These are phyloP conservation scores for Thermomucor indicae-seudaticae DNA, from an alignment of 371 early-diverging fungal species.

Conservation along the genomic window DNA sequence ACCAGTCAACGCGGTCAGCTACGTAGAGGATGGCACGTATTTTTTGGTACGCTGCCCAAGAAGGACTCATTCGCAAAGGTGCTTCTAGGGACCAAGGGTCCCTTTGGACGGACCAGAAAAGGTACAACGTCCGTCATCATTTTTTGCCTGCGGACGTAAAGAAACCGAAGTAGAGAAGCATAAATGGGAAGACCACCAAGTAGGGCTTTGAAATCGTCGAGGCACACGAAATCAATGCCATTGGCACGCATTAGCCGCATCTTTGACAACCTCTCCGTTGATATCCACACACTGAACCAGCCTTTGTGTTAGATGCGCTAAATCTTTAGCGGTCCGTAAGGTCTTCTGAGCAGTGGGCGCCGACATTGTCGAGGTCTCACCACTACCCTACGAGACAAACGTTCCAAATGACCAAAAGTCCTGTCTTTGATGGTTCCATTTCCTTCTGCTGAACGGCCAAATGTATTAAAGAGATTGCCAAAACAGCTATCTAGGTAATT, in stretches of 20 bases:
- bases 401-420: constrained; percentile 19
- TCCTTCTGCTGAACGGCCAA: background rate
- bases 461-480: background rate
- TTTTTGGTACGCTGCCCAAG: constrained; percentile 26
- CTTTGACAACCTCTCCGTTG: constrained; percentile 24
- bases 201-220: constrained; percentile 27
- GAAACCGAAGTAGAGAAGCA: no score
- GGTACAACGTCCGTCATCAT: constrained; percentile 16
- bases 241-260: constrained; percentile 22
- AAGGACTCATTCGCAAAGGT: constrained; percentile 22
- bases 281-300: constrained; percentile 31
- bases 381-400: constrained; percentile 28
- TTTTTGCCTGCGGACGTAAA: no score
- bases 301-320: constrained; percentile 24
- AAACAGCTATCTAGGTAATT: background rate
- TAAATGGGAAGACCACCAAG: constrained; percentile 15
- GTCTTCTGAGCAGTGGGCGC: constrained; percentile 26
- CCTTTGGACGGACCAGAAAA: no score
- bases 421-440: constrained; percentile 15
- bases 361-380: constrained; percentile 33
- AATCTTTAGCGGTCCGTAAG: constrained; percentile 26
- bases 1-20: constrained; percentile 10
- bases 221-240: constrained; percentile 18
- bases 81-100: constrained; percentile 26
- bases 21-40: constrained; percentile 15